These are phyloP conservation scores for Candida pseudofarinosa DNA, from an alignment of 805 yeast species.

Conservation along the genomic window DNA sequence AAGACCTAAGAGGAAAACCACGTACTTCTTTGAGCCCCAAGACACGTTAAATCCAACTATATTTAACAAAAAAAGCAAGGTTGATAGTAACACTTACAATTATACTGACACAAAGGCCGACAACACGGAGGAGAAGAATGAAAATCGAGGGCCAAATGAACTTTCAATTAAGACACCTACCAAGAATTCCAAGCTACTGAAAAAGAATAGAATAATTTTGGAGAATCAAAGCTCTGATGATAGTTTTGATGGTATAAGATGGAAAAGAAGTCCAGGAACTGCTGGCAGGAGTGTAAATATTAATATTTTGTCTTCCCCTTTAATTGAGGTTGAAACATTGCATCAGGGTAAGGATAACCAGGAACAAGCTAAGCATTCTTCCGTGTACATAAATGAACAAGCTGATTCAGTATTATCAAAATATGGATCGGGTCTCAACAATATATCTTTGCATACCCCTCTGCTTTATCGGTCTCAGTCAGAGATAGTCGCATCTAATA, in stretches of 20 bases:
- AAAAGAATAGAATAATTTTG: constrained; percentile 10
- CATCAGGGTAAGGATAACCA: constrained; percentile 5
- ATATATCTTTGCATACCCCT: constrained; percentile 30
- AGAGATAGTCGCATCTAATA: constrained; percentile 20
- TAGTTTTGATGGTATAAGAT: constrained; percentile 40
- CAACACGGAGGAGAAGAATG: not conserved
- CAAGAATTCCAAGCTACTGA: constrained; percentile 5
- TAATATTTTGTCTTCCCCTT: constrained; percentile 40
- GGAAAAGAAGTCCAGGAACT: constrained; percentile 40
- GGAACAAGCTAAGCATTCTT: constrained; percentile 6
- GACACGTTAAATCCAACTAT: constrained; percentile 20
- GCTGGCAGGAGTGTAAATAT: constrained; percentile 6
- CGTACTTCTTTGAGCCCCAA: constrained; percentile 33
- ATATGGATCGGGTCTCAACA: constrained; percentile 37
- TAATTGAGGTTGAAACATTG: constrained; percentile 13
- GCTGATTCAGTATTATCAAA: constrained; percentile 37
- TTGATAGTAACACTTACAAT: not conserved
- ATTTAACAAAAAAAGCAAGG: not conserved
- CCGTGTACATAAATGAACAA: constrained; percentile 26
- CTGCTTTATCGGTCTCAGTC: constrained; percentile 29
- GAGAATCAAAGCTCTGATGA: constrained; percentile 39
- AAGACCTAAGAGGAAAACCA: constrained; percentile 15
- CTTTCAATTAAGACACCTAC: not conserved
- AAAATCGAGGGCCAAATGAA: not conserved
- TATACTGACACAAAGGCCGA: not conserved